Conservation (phyloP, 768 basidiomycete genomes). For the Jaapia argillacea region DNA sequence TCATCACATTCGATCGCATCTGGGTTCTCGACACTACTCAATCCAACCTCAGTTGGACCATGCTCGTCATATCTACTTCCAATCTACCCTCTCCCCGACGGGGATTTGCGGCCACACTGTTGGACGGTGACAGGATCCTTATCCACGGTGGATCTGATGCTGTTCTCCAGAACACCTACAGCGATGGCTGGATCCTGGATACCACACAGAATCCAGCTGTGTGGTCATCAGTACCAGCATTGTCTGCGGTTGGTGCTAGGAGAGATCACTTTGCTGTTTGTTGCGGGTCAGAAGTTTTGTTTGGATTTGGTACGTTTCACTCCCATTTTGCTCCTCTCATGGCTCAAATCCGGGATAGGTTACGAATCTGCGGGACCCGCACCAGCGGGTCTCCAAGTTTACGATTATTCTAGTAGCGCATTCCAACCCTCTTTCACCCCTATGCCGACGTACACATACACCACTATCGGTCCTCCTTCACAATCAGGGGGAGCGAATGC, state of each 20-base stretch:
- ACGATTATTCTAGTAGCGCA: constrained; percentile 26
- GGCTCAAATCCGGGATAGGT: constrained; percentile 20
- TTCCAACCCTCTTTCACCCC: constrained; percentile 30
- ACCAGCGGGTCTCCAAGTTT: constrained; percentile 45
- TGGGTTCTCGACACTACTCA: constrained; percentile 56
- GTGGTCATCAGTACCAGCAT: constrained; percentile 43
- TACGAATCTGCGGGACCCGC: constrained; percentile 43
- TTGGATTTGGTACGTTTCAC: constrained; percentile 60
- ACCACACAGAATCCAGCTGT: constrained; percentile 42
- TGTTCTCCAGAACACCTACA: constrained; percentile 33
- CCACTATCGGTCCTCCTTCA: constrained; percentile 16
- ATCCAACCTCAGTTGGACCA: constrained; percentile 38
- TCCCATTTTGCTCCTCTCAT: constrained; percentile 1
- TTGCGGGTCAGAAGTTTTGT: constrained; percentile 52
- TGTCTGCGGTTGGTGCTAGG: constrained; percentile 51
- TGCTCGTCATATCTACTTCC: constrained; percentile 24
- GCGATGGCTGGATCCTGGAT: constrained; percentile 67
- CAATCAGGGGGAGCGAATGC: constrained; percentile 11
- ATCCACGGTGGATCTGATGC: constrained; percentile 75
- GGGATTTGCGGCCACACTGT: constrained; percentile 45
- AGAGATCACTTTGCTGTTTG: constrained; percentile 68
- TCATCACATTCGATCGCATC: constrained; percentile 48
- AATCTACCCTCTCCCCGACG: constrained; percentile 48
- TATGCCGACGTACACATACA: constrained; percentile 13
- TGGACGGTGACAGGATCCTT: constrained; percentile 45